phyloP scores from a whole-genome alignment of 2,329 filamentous ascomycete genomes.

The Penicillium fuscoglaucum region DNA sequence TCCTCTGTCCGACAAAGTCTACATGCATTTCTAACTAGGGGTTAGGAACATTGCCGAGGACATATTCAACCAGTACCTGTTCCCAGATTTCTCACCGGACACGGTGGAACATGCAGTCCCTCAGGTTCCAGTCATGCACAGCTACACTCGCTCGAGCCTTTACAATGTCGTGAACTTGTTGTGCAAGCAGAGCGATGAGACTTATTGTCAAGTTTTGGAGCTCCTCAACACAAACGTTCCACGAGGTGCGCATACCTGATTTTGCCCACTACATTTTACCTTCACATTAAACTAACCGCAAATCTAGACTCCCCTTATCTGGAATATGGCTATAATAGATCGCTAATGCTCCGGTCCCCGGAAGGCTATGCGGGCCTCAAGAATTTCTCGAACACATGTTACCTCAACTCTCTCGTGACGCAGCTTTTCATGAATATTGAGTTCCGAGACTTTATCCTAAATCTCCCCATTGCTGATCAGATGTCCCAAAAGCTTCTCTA shows the following conservation, averaged over 20 bases:
- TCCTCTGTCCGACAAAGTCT: background rate
- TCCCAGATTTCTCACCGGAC: constrained; percentile 54
- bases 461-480: constrained; percentile 57
- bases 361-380: constrained; percentile 86
- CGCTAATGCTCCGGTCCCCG: constrained; percentile 67
- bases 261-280: background rate
- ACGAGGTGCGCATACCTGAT: constrained; percentile 39
- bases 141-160: constrained; percentile 58
- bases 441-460: constrained; percentile 82
- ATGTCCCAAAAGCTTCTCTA: constrained; percentile 66
- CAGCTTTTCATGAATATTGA: constrained; percentile 94
- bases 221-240: constrained; percentile 54
- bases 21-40: background rate
- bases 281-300: background rate
- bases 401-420: constrained; percentile 90
- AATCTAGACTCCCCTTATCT: constrained; percentile 46
- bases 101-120: constrained; percentile 33
- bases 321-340: constrained; percentile 62
- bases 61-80: constrained; percentile 66
- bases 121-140: constrained; percentile 54
- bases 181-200: constrained; percentile 49
- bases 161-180: constrained; percentile 62
- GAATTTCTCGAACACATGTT: constrained; percentile 95
- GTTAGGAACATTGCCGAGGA: constrained; percentile 48
- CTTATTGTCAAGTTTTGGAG: constrained; percentile 55